Base-by-base conservation (phyloP, 2,329 filamentous ascomycete species). In the Colletotrichum zoysiae region DNA sequence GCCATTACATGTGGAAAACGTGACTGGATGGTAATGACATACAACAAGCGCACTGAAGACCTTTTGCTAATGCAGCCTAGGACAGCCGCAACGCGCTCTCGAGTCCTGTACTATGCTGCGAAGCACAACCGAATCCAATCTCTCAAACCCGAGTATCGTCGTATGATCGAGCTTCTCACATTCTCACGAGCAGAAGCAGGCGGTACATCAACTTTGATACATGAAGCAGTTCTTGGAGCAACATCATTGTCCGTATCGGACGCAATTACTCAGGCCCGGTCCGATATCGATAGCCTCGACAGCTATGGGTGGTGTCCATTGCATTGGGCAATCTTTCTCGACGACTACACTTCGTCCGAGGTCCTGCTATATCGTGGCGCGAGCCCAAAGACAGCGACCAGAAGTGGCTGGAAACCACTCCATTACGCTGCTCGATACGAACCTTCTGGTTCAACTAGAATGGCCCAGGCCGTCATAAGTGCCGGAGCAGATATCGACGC, bases 401-500 rank as follows among this genome's bases (percentile, higher is more conserved):
- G 53, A 26, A 48, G 35, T 6, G 61, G 61, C n/a, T 59, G 42
- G 44, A 58, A 61, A 53, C 61, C 67, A 30, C 60, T 69, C 20
- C 67, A 65, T 56, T 65, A 30, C 26, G 67, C 67, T 20, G 67
- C 53, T 9, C 14, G 33, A 23, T 65, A 65, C 14, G 53, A 65
- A 40, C 53, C 20, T 23, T 35, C 44, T 7, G 61, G 61, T 11
- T 65, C 61, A 7, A 46, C 42, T 16, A 58, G n/a, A 16, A 65
- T 65, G 33, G 62, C 67, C 12, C 30, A 23, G 18, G 44, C 61
- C 26, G 44, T 69, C 20, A 42, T 65, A 9, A 18, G 42, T 18
- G 50, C 59, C 12, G 50, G 59, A 11, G 42, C 33, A 20, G 42
- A 65, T 40, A 16, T 65, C 8, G 11, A 65, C 16, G 60, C 60